Conservation (phyloP, 179 eudicot species). For the Drosera spatulata region DNA sequence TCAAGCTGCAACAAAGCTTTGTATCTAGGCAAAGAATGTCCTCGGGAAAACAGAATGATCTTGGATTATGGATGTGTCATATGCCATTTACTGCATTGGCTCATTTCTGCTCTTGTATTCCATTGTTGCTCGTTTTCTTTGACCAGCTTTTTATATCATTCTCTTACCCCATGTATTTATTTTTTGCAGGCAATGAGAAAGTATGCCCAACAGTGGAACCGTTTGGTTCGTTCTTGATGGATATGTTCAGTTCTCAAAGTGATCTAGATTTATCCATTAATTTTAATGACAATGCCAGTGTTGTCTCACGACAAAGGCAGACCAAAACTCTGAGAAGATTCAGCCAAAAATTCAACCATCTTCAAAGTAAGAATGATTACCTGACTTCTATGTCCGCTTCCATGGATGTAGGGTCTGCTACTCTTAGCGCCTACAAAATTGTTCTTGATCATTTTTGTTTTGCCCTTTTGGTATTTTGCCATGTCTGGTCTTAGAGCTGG, state of each 20-base stretch:
- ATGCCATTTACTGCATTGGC: no score
- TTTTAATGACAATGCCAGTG: slow-evolving; percentile 25
- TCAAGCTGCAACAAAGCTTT: no score
- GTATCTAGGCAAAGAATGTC: no score
- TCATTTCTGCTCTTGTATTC: neutral
- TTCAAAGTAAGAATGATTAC: slow-evolving; percentile 41
- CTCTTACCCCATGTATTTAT: slow-evolving; percentile 2
- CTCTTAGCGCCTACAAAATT: no score
- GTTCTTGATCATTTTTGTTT: no score
- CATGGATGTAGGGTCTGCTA: no score
- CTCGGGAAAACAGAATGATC: no score
- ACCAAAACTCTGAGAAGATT: slow-evolving; percentile 54
- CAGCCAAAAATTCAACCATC: slow-evolving; percentile 39
- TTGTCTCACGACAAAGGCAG: slow-evolving; percentile 39
- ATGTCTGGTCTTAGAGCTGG: no score
- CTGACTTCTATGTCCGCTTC: no score
- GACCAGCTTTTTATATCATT: slow-evolving; percentile 2
- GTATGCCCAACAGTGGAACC: slow-evolving; percentile 55
- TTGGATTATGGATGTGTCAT: no score
- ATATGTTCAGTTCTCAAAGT: slow-evolving; percentile 61
- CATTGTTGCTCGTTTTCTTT: neutral
- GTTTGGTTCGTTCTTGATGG: slow-evolving; percentile 86
- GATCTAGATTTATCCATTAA: slow-evolving; percentile 88
- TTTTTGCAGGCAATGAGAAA: slow-evolving; percentile 34
- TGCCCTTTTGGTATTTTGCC: no score